Base-by-base conservation (phyloP, 2,329 filamentous ascomycete genomes). In the Hymenoscyphus occultus region DNA sequence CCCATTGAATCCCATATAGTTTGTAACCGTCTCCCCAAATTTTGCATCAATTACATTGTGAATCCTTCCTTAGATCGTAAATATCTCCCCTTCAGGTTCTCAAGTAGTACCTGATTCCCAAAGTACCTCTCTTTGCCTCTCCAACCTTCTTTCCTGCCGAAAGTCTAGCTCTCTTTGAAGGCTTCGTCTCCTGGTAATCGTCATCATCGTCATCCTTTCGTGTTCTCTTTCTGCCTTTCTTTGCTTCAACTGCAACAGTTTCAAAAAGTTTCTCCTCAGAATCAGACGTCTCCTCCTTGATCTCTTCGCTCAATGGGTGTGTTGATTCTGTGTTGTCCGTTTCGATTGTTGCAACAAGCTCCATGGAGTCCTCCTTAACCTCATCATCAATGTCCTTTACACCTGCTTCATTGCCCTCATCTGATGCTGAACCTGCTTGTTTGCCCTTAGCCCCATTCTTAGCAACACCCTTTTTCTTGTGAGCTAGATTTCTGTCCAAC, bases 401-500 rank as follows among this genome's bases (percentile, higher is more conserved):
- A n/a, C n/a, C 16, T 6, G 42, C 42, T n/a, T 45, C 16, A n/a
- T 6, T 14, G 5, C n/a, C 42, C n/a, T 48, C 42, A n/a, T n/a
- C 42, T 5, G 7, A 1, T 7, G n/a, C 42, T 14, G 16, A 48
- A 48, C 2, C 13, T n/a, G 6, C 42, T 3, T n/a, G 14, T n/a
- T 19, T 48, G 42, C 42, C 16, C 42, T 19, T 48, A 2, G 1
- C n/a, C 1, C 35, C 35, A 4, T 48, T 48, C 16, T 48, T 48
- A 6, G 3, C 14, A 16, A n/a, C 42, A 7, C 14, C 42, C 14
- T n/a, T n/a, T 7, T n/a, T 16, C 66, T 82, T 81, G 65, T 78
- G 81, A 9, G 84, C 85, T 19, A 80, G 81, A 62, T 28, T 32
- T 39, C 84, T 77, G 65, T 77, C 82, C 5, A 87, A 83, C 51